These are phyloP conservation scores for Oryza meyeriana DNA, from an alignment of 176 grass and related monocot species.

Conservation along the genomic window DNA sequence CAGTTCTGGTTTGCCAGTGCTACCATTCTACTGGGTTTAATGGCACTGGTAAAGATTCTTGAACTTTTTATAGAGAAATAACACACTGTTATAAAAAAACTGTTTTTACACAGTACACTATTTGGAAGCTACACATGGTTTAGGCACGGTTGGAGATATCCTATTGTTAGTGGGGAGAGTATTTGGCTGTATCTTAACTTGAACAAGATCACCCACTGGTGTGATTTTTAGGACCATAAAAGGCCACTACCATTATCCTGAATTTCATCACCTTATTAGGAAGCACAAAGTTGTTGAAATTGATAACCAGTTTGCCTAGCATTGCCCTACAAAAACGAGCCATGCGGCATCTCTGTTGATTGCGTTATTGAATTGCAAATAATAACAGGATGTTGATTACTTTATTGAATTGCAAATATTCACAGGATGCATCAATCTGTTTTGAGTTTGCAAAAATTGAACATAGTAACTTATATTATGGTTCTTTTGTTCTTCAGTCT, in stretches of 20 bases:
- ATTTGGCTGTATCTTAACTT: not conserved
- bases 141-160: not conserved
- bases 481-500: not conserved
- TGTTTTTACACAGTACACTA: not conserved
- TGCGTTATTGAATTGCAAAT: not conserved
- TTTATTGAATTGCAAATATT: not conserved
- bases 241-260: not conserved
- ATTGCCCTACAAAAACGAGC: not conserved
- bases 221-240: not conserved
- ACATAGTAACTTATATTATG: not conserved
- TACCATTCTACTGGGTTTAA: not conserved
- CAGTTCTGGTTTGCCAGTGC: not conserved
- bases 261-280: not conserved
- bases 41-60: not conserved
- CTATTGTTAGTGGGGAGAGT: not conserved
- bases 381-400: too few species aligned
- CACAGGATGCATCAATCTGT: not conserved
- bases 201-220: not conserved
- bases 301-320: not conserved
- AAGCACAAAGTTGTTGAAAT: constrained; percentile 9
- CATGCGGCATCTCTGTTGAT: not conserved
- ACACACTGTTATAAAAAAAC: not conserved
- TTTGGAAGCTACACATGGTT: not conserved
- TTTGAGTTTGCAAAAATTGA: not conserved
- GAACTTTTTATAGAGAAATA: not conserved